Percentiles rank a stretch among this genome's conserved stretches.
Evolutionary conservation across 176 grass and related monocot species (phyloP).

Genomic region (Cenchrus purpureus): DNA sequence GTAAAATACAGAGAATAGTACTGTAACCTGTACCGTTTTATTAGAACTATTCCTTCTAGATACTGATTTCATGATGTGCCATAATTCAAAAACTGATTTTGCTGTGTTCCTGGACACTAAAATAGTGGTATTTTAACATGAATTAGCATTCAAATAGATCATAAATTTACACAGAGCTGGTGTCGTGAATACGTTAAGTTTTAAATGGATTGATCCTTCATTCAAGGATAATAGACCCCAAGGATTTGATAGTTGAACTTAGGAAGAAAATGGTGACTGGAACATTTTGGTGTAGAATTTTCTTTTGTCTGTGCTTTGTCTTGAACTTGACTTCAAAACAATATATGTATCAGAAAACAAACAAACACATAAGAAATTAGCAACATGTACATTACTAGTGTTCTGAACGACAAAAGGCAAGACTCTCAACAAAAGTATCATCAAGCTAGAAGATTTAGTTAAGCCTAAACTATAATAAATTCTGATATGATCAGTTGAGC

Average conservation of each 20-base stretch:
- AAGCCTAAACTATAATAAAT: neutral
- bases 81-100: slow-evolving; percentile 13
- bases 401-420: slow-evolving; percentile 1
- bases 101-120: neutral
- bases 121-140: neutral
- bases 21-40: neutral
- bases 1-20: neutral
- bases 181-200: neutral
- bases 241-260: neutral
- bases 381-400: neutral
- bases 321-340: slow-evolving; percentile 13
- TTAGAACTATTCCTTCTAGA: neutral
- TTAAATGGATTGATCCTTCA: neutral
- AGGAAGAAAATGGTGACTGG: slow-evolving; percentile 14
- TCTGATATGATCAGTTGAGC: neutral
- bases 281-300: neutral
- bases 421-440: neutral
- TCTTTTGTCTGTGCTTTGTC: neutral
- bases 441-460: slow-evolving; percentile 15
- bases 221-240: neutral
- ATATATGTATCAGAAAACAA: slow-evolving; percentile 1
- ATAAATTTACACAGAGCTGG: neutral
- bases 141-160: neutral
- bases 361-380: neutral
- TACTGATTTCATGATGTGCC: neutral